Base-by-base conservation (phyloP, 345 rosid genomes). In the Erodium maritimum region DNA sequence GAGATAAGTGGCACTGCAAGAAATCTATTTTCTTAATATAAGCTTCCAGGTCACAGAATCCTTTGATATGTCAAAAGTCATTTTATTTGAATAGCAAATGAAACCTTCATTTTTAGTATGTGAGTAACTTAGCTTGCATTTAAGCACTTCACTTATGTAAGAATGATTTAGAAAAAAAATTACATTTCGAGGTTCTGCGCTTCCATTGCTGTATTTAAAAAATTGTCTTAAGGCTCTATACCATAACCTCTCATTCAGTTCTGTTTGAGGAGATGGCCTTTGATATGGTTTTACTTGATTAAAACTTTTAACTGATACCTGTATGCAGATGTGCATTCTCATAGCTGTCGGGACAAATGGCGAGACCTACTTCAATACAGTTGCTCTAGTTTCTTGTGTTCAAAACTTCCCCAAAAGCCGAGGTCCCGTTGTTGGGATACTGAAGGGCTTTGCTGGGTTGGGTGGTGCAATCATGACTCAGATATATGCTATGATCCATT, bases 391-490 rank as follows among this genome's bases (percentile, higher is more conserved):
- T 64, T 94, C 99, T 60, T 87, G 95, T 22, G 99, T 94, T 62
- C 95, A 85, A 45, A 93, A 93, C 80, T 93, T 90, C 62, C 99
- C 97, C 1, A 93, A 85, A 72, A 90, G 96, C 67, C 64, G 97
- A 52, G 99, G 97, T 71, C 99, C 97, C 6, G 88, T 93, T 65
- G 99, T 94, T 21, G 97, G 97, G 65, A 85, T 94, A 61, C 87
- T 90, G 75, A 94, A 94, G 68, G 99, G 97, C 19, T 90, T 90
- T 75, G 96, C 97, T 22, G 99, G 99, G 17, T 77, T 90, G 59
- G 80, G 96, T 17, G 99, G 99, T 13, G 97, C 99, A 19, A 87
- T 90, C 58, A 75, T 90, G 79, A 82, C 96, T 42, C 99, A 87
- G 71, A 76, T 90, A 70, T 94, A 85, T 61, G 75, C 95, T 0